These are phyloP conservation scores for Medicago ruthenica DNA, from an alignment of 306 rosid species.

Conservation along the genomic window DNA sequence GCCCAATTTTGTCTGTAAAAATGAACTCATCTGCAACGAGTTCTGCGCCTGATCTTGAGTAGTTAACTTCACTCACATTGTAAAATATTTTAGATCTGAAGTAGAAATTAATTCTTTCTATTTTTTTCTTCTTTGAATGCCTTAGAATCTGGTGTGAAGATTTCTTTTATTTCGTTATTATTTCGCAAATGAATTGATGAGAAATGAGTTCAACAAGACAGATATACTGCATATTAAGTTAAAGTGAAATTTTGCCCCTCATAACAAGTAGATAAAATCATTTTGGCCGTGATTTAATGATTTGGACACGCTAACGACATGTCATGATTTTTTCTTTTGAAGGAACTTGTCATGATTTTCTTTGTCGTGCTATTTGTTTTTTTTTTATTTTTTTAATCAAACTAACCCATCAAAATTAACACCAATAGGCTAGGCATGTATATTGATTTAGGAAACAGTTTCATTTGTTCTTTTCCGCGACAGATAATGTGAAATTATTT, in stretches of 20 bases:
- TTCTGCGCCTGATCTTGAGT: constrained; percentile 43
- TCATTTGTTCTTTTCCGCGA: background rate
- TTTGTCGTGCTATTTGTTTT: too few species aligned
- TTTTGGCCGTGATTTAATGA: too few species aligned
- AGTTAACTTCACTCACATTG: constrained; percentile 46
- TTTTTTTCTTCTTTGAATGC: constrained; percentile 22
- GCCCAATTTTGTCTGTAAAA: constrained; percentile 59
- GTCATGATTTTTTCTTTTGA: too few species aligned
- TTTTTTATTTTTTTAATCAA: too few species aligned
- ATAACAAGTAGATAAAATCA: too few species aligned
- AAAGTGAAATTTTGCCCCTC: too few species aligned
- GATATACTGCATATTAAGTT: too few species aligned
- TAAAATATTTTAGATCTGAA: constrained; percentile 44
- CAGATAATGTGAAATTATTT: background rate
- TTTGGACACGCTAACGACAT: too few species aligned
- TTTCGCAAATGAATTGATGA: background rate
- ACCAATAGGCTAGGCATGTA: too few species aligned
- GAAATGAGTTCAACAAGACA: too few species aligned
- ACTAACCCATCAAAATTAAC: too few species aligned
- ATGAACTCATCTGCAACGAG: constrained; percentile 49
- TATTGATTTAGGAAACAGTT: background rate
- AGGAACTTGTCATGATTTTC: too few species aligned
- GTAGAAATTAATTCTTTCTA: constrained; percentile 47
- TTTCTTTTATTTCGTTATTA: background rate
- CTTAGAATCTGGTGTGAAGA: background rate